Conservation (phyloP, 148 eudicot genomes). For the Camellia japonica region DNA sequence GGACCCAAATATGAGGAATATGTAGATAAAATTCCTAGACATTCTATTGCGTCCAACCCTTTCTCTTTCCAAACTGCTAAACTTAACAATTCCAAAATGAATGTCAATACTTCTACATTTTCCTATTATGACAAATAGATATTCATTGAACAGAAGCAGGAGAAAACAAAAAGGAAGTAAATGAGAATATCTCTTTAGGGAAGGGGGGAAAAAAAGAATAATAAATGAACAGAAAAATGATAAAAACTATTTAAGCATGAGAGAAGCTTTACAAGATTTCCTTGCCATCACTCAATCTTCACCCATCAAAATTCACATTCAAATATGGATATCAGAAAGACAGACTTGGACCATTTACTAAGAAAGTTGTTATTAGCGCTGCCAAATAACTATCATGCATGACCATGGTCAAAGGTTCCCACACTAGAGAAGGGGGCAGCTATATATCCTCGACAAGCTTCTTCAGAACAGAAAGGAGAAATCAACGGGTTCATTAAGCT, state of each 20-base stretch:
- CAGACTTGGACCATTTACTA: background rate
- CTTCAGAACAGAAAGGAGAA: background rate
- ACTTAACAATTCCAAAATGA: background rate
- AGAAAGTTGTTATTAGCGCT: background rate
- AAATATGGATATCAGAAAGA: background rate
- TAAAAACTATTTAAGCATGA: background rate
- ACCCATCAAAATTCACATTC: background rate
- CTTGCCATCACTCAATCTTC: background rate
- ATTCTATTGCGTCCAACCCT: background rate
- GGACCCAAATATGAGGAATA: background rate
- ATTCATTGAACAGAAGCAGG: background rate
- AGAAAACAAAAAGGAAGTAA: background rate
- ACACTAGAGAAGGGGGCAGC: background rate
- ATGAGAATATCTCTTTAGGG: background rate
- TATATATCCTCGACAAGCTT: background rate
- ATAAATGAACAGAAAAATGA: background rate
- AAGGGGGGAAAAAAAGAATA: background rate
- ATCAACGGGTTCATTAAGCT: background rate
- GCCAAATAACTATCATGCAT: background rate
- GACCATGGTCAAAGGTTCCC: background rate
- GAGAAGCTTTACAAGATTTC: background rate
- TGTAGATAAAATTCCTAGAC: too few relatives aligned
- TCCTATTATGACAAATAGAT: background rate
- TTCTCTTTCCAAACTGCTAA: background rate
- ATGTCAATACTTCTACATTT: background rate